phyloP scores from a whole-genome alignment of 768 basidiomycete species.

The Russula sp. region DNA sequence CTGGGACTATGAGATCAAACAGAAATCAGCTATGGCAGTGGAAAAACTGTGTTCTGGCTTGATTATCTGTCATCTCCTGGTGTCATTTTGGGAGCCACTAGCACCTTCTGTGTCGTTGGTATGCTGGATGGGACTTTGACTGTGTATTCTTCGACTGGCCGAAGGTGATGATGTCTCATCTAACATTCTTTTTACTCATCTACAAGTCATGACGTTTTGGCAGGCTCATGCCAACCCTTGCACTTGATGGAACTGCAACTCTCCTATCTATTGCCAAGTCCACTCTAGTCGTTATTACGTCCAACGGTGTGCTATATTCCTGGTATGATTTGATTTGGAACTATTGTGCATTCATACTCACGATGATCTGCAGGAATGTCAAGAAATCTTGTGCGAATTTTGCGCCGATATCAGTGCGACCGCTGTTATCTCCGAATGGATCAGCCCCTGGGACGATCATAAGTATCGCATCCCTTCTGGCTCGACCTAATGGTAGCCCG shows the following conservation, averaged over 20 bases:
- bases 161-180: slow-evolving; percentile 49
- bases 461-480: slow-evolving; percentile 52
- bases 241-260: slow-evolving; percentile 62
- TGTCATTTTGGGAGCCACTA: slow-evolving; percentile 57
- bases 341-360: background rate
- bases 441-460: slow-evolving; percentile 23
- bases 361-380: slow-evolving; percentile 51
- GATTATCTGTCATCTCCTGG: slow-evolving; percentile 78
- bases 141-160: slow-evolving; percentile 78
- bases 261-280: slow-evolving; percentile 60
- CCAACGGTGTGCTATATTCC: slow-evolving; percentile 60
- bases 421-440: slow-evolving; percentile 46
- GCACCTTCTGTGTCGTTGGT: slow-evolving; percentile 64
- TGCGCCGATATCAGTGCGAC: slow-evolving; percentile 52
- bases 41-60: slow-evolving; percentile 76
- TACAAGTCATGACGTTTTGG: background rate
- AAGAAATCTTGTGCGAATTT: slow-evolving; percentile 60
- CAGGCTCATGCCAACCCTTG: slow-evolving; percentile 73
- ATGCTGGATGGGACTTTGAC: slow-evolving; percentile 73
- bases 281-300: slow-evolving; percentile 65
- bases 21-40: slow-evolving; percentile 58
- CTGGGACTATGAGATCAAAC: slow-evolving; percentile 40
- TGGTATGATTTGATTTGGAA: slow-evolving; percentile 45
- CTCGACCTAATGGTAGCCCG: slow-evolving; percentile 77
- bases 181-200: background rate